Percentiles rank a stretch among this genome's conserved stretches.
Evolutionary conservation across 192 early-diverging fungal species (phyloP).

Genomic region (Gonapodya sp.): DNA sequence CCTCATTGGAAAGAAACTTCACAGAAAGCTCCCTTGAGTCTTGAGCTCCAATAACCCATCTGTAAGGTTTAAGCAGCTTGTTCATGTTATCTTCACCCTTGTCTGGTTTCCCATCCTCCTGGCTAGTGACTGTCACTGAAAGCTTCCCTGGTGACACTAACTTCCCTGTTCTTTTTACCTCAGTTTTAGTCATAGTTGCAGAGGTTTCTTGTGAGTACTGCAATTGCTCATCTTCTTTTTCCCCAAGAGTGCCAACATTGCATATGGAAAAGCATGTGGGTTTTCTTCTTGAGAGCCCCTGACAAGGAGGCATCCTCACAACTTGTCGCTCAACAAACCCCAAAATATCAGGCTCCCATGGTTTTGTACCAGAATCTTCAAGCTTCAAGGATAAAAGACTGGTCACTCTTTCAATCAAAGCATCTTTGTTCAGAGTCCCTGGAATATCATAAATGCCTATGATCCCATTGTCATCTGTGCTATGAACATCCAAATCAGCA

Average conservation of each 20-base stretch:
- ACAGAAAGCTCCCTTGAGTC: constrained; percentile 38
- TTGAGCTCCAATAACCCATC: constrained; percentile 42
- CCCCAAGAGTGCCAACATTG: not conserved
- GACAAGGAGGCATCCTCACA: not conserved
- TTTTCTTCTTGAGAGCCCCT: not conserved
- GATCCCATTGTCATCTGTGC: not conserved
- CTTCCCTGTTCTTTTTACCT: not conserved
- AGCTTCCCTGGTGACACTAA: not conserved
- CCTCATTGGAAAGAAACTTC: constrained; percentile 35
- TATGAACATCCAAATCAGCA: not conserved
- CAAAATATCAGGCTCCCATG: not conserved
- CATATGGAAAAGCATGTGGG: not conserved
- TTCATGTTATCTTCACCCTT: not conserved
- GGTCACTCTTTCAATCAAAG: not conserved
- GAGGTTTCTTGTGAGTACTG: not conserved
- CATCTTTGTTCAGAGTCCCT: not conserved
- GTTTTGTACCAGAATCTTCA: not conserved
- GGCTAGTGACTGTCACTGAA: not conserved
- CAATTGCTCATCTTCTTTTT: not conserved
- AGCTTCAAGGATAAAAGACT: not conserved
- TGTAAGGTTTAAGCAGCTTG: not conserved
- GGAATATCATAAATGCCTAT: not conserved
- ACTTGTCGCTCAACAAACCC: not conserved
- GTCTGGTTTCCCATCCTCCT: not conserved
- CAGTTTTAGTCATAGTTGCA: not conserved